phyloP scores from a whole-genome alignment of 129 eudicot genomes.

The Kitagawia praeruptora region DNA sequence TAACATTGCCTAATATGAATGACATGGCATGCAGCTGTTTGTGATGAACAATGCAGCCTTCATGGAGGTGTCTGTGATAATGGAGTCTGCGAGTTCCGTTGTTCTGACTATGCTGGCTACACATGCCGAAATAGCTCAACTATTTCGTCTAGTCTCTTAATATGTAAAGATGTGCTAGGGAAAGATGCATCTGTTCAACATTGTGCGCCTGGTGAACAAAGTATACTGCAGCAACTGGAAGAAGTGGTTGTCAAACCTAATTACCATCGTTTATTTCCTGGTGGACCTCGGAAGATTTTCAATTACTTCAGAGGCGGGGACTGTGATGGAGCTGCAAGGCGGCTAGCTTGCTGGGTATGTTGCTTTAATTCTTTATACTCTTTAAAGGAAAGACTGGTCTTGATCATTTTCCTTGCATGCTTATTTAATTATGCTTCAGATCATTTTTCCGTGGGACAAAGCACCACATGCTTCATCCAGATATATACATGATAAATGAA shows the following conservation, averaged over 20 bases:
- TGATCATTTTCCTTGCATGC: background rate
- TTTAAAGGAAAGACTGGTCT: background rate
- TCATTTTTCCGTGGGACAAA: background rate
- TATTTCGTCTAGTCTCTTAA: slow-evolving; percentile 68
- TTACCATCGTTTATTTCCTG: slow-evolving; percentile 84
- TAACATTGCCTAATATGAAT: background rate
- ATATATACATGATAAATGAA: background rate
- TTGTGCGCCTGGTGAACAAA: slow-evolving; percentile 87
- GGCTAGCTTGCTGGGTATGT: slow-evolving; percentile 97
- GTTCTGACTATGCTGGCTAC: slow-evolving; percentile 97
- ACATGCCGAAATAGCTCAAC: slow-evolving; percentile 71
- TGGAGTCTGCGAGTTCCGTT: slow-evolving; percentile 91
- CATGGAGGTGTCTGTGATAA: slow-evolving; percentile 99
- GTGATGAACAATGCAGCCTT: slow-evolving; percentile 97
- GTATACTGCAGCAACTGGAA: slow-evolving; percentile 85
- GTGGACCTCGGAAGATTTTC: slow-evolving; percentile 74
- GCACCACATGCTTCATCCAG: background rate
- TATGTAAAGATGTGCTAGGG: slow-evolving; percentile 63
- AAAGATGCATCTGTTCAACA: slow-evolving; percentile 61
- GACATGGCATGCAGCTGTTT: slow-evolving; percentile 56
- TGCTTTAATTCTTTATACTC: background rate
- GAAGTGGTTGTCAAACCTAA: slow-evolving; percentile 97
- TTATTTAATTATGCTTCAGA: background rate
- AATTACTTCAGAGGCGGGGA: slow-evolving; percentile 59
- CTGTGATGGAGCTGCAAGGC: slow-evolving; percentile 91